phyloP scores from a whole-genome alignment of 2,329 filamentous ascomycete species.

The Arthrinium puccinioides region DNA sequence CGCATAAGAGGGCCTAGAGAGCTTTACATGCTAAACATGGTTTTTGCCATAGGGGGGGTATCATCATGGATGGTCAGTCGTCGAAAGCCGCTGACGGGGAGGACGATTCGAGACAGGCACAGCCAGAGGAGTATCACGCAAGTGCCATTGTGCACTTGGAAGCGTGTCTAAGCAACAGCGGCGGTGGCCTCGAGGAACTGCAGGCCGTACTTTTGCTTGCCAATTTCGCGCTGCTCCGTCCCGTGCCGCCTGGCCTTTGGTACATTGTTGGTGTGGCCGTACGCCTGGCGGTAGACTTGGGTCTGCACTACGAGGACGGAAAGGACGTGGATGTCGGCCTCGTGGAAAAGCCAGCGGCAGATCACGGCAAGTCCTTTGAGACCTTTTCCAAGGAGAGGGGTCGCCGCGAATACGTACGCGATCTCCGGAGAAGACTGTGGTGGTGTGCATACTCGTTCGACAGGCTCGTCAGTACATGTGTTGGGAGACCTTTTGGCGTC shows the following conservation, averaged over 20 bases:
- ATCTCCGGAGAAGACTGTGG: slow-evolving; percentile 81
- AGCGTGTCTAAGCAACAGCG: slow-evolving; percentile 73
- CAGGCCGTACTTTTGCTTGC: slow-evolving; percentile 89
- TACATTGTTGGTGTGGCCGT: slow-evolving; percentile 87
- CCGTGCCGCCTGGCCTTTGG: slow-evolving; percentile 90
- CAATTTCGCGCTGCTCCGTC: slow-evolving; percentile 83
- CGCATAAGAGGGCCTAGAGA: slow-evolving; percentile 67
- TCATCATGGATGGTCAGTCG: slow-evolving; percentile 65
- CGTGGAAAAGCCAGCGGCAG: slow-evolving; percentile 31
- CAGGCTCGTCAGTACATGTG: slow-evolving; percentile 88
- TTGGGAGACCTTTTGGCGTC: slow-evolving; percentile 87
- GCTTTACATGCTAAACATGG: slow-evolving; percentile 93
- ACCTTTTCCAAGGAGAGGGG: slow-evolving; percentile 47
- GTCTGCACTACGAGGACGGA: slow-evolving; percentile 87
- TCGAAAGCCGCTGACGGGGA: slow-evolving; percentile 29
- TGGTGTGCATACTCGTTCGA: slow-evolving; percentile 97
- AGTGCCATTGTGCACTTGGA: slow-evolving; percentile 90
- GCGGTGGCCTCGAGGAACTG: slow-evolving; percentile 85
- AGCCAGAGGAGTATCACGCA: slow-evolving; percentile 93
- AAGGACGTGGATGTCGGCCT: slow-evolving; percentile 55
- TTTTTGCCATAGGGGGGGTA: slow-evolving; percentile 92
- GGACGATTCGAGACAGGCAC: slow-evolving; percentile 41
- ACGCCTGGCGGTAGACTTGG: slow-evolving; percentile 82
- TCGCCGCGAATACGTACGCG: slow-evolving; percentile 74
- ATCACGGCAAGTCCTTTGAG: slow-evolving; percentile 15